Conservation (phyloP, 2,329 filamentous ascomycete genomes). For the Xylaria multiplex region DNA sequence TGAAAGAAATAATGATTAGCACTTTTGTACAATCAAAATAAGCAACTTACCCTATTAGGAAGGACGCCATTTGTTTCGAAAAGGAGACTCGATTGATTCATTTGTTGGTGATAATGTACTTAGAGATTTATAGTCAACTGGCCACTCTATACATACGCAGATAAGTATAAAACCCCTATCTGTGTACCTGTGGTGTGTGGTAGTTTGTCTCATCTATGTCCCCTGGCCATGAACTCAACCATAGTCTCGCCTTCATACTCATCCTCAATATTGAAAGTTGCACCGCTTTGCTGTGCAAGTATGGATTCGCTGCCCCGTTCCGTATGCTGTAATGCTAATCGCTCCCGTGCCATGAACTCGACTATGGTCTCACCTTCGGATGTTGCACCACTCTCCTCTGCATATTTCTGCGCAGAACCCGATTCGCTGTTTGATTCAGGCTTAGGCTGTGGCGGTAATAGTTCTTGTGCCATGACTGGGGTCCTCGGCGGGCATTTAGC, state of each 20-base stretch:
- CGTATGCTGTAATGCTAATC: not conserved
- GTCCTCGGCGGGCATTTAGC: not conserved
- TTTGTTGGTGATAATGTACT: too few species aligned
- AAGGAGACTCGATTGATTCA: too few species aligned
- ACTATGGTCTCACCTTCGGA: conserved; percentile 29
- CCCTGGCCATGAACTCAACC: conserved; percentile 24
- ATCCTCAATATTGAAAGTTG: not conserved
- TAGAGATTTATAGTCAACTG: too few species aligned
- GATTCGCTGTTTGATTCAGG: not conserved
- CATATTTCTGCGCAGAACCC: not conserved
- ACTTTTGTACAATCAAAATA: too few species aligned
- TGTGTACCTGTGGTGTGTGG: too few species aligned
- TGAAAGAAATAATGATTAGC: too few species aligned
- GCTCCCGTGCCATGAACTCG: conserved; percentile 22
- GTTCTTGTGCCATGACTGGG: too few species aligned
- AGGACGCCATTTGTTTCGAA: too few species aligned
- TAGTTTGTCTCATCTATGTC: too few species aligned
- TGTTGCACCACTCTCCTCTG: not conserved
- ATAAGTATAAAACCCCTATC: too few species aligned
- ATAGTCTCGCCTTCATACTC: conserved; percentile 28
- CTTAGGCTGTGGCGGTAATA: not conserved
- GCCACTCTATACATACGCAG: too few species aligned
- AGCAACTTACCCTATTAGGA: too few species aligned
- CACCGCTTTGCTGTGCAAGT: not conserved
- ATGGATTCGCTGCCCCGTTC: not conserved